phyloP scores from a whole-genome alignment of 257 asterid genomes.

The Solanum rostratum region DNA sequence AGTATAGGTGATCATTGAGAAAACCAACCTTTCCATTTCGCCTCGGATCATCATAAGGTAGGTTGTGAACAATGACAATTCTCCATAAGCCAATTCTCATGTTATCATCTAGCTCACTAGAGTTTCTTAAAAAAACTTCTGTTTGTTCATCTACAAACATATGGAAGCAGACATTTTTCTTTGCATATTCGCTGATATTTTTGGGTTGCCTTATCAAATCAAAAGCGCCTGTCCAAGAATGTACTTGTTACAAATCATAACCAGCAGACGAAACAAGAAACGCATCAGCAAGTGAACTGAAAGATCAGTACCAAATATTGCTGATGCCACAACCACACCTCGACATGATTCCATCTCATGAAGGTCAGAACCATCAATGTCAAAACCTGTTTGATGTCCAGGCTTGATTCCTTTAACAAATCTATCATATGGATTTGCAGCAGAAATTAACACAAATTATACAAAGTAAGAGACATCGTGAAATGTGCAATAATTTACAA shows the following conservation, averaged over 20 bases:
- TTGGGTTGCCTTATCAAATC: constrained; percentile 78
- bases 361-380: constrained; percentile 71
- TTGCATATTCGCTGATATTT: constrained; percentile 65
- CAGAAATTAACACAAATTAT: not conserved
- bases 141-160: constrained; percentile 87
- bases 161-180: constrained; percentile 56
- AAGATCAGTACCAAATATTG: constrained; percentile 66
- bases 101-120: constrained; percentile 48
- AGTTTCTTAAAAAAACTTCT: constrained; percentile 40
- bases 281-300: not conserved
- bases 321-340: constrained; percentile 90
- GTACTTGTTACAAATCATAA: constrained; percentile 12
- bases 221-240: constrained; percentile 59
- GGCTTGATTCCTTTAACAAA: constrained; percentile 78
- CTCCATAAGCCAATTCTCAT: constrained; percentile 77
- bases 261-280: not conserved
- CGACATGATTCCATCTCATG: constrained; percentile 72
- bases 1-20: not conserved
- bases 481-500: not conserved
- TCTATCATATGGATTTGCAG: constrained; percentile 18
- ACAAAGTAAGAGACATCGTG: not conserved
- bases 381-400: constrained; percentile 75
- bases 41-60: constrained; percentile 88
- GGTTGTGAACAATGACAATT: constrained; percentile 61
- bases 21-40: constrained; percentile 84